Conservation (phyloP, 1,139 yeast genomes). For the Blastobotrys malaysiensis region DNA sequence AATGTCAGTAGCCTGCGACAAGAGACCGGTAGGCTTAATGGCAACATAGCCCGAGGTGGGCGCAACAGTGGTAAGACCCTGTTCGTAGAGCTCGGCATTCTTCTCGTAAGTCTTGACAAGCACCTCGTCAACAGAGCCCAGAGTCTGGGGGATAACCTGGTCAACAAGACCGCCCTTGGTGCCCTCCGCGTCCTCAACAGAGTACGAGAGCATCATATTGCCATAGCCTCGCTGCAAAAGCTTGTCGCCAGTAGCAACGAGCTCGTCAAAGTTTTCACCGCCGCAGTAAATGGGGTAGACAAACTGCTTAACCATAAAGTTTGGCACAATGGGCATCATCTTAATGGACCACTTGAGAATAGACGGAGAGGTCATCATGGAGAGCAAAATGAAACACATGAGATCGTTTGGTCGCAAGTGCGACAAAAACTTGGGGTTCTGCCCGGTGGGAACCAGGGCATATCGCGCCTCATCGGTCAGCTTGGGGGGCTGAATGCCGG, state of each 20-base stretch:
- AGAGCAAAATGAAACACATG: slow-evolving; percentile 28
- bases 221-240: slow-evolving; percentile 70
- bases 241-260: slow-evolving; percentile 60
- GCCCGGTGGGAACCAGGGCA: slow-evolving; percentile 9
- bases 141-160: slow-evolving; percentile 60
- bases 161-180: slow-evolving; percentile 42
- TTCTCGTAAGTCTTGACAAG: slow-evolving; percentile 68
- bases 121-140: slow-evolving; percentile 58
- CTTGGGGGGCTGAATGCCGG: background rate
- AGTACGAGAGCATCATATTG: slow-evolving; percentile 90
- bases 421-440: slow-evolving; percentile 21
- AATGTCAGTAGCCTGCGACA: slow-evolving; percentile 70
- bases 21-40: slow-evolving; percentile 87
- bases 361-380: slow-evolving; percentile 32
- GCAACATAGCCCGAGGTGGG: slow-evolving; percentile 49
- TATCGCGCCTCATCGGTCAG: background rate
- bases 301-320: slow-evolving; percentile 59
- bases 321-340: slow-evolving; percentile 48
- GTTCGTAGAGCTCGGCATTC: slow-evolving; percentile 21
- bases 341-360: slow-evolving; percentile 32
- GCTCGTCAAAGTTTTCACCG: slow-evolving; percentile 72
- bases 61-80: slow-evolving; percentile 46
- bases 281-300: slow-evolving; percentile 88
- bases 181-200: slow-evolving; percentile 91
- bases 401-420: slow-evolving; percentile 22